These are phyloP conservation scores for Fusarium coicis DNA, from an alignment of 2,329 filamentous ascomycete genomes.

Conservation along the genomic window DNA sequence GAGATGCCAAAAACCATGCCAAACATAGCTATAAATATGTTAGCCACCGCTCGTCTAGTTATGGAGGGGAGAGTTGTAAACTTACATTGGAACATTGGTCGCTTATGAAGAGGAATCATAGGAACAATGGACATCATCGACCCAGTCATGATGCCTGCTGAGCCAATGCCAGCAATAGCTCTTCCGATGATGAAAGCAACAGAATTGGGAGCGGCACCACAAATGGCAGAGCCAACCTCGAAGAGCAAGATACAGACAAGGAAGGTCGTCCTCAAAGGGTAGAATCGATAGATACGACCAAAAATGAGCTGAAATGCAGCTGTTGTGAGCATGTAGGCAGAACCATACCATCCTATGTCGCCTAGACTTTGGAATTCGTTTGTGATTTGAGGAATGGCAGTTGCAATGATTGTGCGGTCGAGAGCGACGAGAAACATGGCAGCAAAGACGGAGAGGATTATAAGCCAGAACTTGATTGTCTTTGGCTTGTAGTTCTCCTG, in stretches of 20 bases:
- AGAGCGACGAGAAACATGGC: conserved; percentile 69
- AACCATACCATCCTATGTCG: conserved; percentile 73
- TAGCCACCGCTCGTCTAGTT: conserved; percentile 2
- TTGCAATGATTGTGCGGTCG: conserved; percentile 66
- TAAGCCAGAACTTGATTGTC: conserved; percentile 65
- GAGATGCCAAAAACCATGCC: conserved; percentile 66
- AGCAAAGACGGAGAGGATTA: conserved; percentile 64
- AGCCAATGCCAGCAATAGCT: conserved; percentile 66
- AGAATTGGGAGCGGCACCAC: conserved; percentile 65
- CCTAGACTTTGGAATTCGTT: conserved; percentile 66
- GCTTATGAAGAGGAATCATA: conserved; percentile 68
- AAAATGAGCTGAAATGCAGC: conserved; percentile 64
- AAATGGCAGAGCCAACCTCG: conserved; percentile 65
- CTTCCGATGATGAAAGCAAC: conserved; percentile 66
- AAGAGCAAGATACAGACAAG: conserved; percentile 61
- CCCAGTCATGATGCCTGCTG: conserved; percentile 68
- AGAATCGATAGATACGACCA: conserved; percentile 65
- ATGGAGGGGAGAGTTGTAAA: background rate
- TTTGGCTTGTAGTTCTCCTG: conserved; percentile 62
- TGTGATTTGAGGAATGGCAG: conserved; percentile 65
- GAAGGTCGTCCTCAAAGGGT: conserved; percentile 61
- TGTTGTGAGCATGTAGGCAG: conserved; percentile 69
- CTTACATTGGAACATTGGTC: conserved; percentile 66
- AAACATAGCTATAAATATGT: conserved; percentile 56
- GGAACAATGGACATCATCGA: conserved; percentile 67